These are phyloP conservation scores for Colletotrichum eremochloae DNA, from an alignment of 2,329 filamentous ascomycete species.

Conservation along the genomic window DNA sequence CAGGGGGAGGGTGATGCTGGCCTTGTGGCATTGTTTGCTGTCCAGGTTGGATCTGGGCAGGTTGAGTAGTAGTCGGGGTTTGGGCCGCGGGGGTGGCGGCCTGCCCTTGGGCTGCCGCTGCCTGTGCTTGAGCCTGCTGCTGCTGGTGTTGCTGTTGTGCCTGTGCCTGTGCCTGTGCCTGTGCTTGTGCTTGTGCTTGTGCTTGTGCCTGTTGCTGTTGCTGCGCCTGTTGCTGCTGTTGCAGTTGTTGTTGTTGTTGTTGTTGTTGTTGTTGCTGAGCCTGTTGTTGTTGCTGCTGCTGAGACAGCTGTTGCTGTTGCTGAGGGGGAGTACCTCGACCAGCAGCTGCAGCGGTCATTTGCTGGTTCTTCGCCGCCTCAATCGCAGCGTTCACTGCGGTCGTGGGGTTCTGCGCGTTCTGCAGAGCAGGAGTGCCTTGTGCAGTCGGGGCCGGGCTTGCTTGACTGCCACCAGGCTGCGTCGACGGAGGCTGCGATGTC, in stretches of 20 bases:
- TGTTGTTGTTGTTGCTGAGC: conserved; percentile 46
- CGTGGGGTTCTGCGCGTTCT: conserved; percentile 49
- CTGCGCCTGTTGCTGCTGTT: conserved; percentile 43
- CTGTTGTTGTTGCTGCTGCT: conserved; percentile 31
- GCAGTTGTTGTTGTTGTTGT: conserved; percentile 46
- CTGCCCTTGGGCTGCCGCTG: conserved; percentile 43
- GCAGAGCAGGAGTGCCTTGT: conserved; percentile 22
- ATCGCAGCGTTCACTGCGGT: conserved; percentile 60
- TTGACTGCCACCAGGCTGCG: conserved; percentile 42
- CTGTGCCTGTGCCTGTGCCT: conserved; percentile 45
- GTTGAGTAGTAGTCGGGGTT: conserved; percentile 28
- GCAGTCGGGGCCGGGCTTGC: conserved; percentile 14
- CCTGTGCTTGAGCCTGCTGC: conserved; percentile 44
- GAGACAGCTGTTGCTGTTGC: conserved; percentile 44
- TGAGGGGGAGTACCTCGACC: conserved; percentile 47
- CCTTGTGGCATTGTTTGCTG: conserved; percentile 45
- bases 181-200: conserved; percentile 44
- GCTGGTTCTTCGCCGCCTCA: conserved; percentile 62
- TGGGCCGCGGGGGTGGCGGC: conserved; percentile 29
- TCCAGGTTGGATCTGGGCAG: conserved; percentile 27
- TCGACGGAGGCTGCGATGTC: conserved; percentile 34
- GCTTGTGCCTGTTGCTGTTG: conserved; percentile 45
- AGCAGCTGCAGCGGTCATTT: conserved; percentile 45
- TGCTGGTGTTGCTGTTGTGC: conserved; percentile 48
- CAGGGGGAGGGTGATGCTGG: conserved; percentile 56